Conservation (phyloP, 2,329 filamentous ascomycete genomes). For the Alternaria sp. region DNA sequence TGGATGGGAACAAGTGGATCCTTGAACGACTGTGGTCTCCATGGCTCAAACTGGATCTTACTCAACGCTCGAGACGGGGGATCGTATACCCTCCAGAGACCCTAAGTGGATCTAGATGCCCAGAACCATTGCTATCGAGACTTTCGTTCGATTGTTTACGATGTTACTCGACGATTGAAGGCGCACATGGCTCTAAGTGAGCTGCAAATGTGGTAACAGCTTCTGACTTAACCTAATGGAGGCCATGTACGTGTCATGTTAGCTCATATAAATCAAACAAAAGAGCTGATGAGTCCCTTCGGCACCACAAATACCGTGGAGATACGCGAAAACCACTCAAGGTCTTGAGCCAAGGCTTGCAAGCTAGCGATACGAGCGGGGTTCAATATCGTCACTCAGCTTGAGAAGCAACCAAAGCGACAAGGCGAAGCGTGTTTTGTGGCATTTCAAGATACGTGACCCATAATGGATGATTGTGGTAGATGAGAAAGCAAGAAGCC, state of each 20-base stretch:
- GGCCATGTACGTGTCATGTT: neutral
- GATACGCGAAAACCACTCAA: neutral
- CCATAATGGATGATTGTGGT: neutral
- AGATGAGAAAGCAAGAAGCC: neutral
- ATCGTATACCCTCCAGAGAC: neutral
- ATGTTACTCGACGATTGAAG: neutral
- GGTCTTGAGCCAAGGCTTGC: neutral
- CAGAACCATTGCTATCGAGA: neutral
- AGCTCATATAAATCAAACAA: neutral
- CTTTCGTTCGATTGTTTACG: neutral
- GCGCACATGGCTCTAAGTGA: neutral
- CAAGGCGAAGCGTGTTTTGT: neutral
- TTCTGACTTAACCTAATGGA: neutral
- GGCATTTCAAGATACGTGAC: neutral
- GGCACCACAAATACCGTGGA: neutral
- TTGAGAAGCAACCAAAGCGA: neutral
- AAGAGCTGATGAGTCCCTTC: neutral
- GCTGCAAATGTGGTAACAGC: neutral
- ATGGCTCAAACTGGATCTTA: neutral
- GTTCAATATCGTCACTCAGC: no score
- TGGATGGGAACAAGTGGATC: neutral
- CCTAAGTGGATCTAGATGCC: neutral
- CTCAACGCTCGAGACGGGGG: neutral
- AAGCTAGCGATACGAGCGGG: neutral
- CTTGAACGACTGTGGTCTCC: neutral